These are phyloP conservation scores for Pleochaeta shiraiana DNA, from an alignment of 2,329 filamentous ascomycete genomes.

Conservation along the genomic window DNA sequence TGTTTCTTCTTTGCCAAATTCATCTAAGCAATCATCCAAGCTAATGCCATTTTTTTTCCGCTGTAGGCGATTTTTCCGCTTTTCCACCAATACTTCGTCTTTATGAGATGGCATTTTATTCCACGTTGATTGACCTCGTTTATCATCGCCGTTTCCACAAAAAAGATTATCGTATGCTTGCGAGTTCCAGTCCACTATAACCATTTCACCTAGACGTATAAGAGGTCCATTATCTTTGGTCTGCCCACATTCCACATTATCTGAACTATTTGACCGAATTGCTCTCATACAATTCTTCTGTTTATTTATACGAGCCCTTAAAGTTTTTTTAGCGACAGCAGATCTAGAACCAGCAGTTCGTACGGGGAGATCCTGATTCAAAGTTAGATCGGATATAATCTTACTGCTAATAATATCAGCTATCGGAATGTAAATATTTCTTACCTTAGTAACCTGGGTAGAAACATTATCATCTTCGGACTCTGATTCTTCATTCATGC, in stretches of 20 bases:
- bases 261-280: constrained; percentile 14
- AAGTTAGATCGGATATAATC: constrained; percentile 12
- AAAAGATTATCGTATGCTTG: constrained; percentile 54
- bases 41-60: constrained; percentile 58
- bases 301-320: constrained; percentile 1
- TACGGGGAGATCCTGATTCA: constrained; percentile 17
- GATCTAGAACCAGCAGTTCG: constrained; percentile 12
- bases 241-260: not conserved
- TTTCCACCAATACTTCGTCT: constrained; percentile 42
- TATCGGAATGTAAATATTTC: too few species aligned
- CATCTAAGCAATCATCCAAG: constrained; percentile 76
- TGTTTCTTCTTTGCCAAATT: constrained; percentile 86
- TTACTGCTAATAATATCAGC: too few species aligned
- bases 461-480: constrained; percentile 20
- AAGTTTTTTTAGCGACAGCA: not conserved
- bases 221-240: constrained; percentile 38
- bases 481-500: constrained; percentile 36
- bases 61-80: constrained; percentile 36
- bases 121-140: constrained; percentile 39
- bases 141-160: constrained; percentile 19
- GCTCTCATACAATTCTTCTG: constrained; percentile 5
- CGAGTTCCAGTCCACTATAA: constrained; percentile 69
- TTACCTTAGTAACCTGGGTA: constrained; percentile 2
- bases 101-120: constrained; percentile 24
- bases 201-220: constrained; percentile 60